Conservation (phyloP, 1,284 basidiomycete species). For the Cronartium quercuum region DNA sequence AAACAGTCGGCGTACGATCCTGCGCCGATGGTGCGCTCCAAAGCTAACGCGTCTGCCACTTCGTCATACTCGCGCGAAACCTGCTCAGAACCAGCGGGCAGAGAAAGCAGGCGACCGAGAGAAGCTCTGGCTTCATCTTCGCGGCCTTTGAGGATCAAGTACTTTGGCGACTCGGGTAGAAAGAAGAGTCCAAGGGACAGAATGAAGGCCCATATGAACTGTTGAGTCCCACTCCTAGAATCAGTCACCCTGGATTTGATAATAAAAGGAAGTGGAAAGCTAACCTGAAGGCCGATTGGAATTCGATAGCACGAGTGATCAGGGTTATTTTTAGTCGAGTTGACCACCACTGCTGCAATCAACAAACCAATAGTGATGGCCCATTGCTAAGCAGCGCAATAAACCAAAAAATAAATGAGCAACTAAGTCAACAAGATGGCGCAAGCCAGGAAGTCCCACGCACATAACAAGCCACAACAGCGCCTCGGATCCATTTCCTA, state of each 20-base stretch:
- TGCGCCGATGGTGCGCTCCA: slow-evolving; percentile 47
- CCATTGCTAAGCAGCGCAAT: slow-evolving; percentile 46
- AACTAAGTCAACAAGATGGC: too few species aligned
- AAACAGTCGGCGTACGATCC: slow-evolving; percentile 50
- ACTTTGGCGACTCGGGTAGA: slow-evolving; percentile 35
- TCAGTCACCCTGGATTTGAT: background rate
- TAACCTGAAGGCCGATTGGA: slow-evolving; percentile 46
- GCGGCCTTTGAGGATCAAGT: slow-evolving; percentile 27
- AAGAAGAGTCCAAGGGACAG: slow-evolving; percentile 17
- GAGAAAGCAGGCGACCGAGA: slow-evolving; percentile 14
- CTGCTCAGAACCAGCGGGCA: slow-evolving; percentile 5
- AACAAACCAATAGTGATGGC: slow-evolving; percentile 45
- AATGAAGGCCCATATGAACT: slow-evolving; percentile 35
- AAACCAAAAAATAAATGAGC: too few species aligned
- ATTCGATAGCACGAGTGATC: slow-evolving; percentile 44
- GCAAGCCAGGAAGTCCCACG: background rate
- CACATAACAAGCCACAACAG: slow-evolving; percentile 47
- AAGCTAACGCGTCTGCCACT: slow-evolving; percentile 46
- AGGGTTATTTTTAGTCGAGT: slow-evolving; percentile 42
- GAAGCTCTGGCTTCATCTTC: slow-evolving; percentile 26
- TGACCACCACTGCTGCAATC: slow-evolving; percentile 41
- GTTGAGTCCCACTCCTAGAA: background rate
- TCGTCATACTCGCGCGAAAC: slow-evolving; percentile 46
- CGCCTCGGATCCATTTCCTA: slow-evolving; percentile 47
- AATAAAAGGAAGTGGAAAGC: background rate